Conservation (phyloP, 306 rosid genomes). For the Adenanthera pavonina region DNA sequence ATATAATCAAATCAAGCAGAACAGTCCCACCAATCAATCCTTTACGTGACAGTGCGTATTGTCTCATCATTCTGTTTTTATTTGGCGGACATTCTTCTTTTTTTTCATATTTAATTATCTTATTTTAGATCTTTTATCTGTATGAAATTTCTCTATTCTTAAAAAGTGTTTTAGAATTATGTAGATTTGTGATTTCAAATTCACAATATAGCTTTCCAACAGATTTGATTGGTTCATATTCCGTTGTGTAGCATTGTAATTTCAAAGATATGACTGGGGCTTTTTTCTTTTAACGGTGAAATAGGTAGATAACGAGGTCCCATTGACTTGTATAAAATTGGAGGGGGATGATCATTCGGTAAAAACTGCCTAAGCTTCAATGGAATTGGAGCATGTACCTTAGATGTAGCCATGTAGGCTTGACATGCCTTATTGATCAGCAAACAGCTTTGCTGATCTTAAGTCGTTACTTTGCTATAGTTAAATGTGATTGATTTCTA, state of each 20-base stretch:
- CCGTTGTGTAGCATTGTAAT: background rate
- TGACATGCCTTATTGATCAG: conserved; percentile 11
- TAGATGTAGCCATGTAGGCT: conserved; percentile 9
- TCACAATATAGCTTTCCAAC: conserved; percentile 12
- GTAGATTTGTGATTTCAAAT: conserved; percentile 27
- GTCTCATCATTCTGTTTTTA: conserved; percentile 13
- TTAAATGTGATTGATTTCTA: conserved; percentile 34
- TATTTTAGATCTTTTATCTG: conserved; percentile 5
- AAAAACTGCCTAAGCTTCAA: background rate
- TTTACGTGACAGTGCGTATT: conserved; percentile 66
- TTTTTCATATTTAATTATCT: background rate
- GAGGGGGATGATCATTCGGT: conserved; percentile 26
- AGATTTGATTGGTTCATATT: conserved; percentile 16
- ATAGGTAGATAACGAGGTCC: conserved; percentile 14
- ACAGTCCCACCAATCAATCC: conserved; percentile 52
- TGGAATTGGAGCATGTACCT: background rate
- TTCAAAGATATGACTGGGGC: background rate
- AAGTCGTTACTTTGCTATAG: conserved; percentile 27
- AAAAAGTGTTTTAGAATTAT: conserved; percentile 1
- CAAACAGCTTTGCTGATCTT: conserved; percentile 29
- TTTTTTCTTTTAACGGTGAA: background rate
- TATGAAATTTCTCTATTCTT: conserved; percentile 24
- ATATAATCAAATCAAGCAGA: conserved; percentile 47
- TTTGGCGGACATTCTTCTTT: conserved; percentile 15
- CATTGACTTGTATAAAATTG: conserved; percentile 25